These are phyloP conservation scores for Penicillium olsonii DNA, from an alignment of 2,329 filamentous ascomycete species.

Conservation along the genomic window DNA sequence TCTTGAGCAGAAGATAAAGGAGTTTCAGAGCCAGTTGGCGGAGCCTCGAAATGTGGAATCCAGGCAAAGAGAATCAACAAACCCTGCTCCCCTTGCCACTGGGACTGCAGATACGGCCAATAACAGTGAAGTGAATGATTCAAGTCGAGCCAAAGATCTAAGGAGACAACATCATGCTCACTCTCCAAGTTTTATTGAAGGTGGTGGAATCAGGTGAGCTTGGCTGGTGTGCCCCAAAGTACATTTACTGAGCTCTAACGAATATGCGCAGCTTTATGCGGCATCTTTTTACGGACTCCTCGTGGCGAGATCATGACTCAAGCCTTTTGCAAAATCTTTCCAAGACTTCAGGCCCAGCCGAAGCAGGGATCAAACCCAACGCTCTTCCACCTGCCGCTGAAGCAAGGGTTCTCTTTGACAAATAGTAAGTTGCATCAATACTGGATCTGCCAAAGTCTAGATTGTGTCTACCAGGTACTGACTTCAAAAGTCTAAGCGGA, in stretches of 20 bases:
- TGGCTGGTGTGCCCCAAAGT: neutral
- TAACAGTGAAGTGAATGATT: neutral
- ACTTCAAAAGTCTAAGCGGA: slow-evolving; percentile 11
- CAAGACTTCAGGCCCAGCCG: slow-evolving; percentile 9
- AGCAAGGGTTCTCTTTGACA: slow-evolving; percentile 18
- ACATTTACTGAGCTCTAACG: neutral
- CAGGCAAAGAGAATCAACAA: neutral
- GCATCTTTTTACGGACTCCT: slow-evolving; percentile 19
- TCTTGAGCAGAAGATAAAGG: slow-evolving; percentile 27
- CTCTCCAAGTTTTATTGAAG: slow-evolving; percentile 22
- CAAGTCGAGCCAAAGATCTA: neutral
- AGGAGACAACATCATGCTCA: neutral
- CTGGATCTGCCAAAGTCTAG: too few species aligned
- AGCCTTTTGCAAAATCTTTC: slow-evolving; percentile 18
- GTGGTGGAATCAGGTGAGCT: slow-evolving; percentile 21
- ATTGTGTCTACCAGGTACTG: neutral
- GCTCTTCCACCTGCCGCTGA: slow-evolving; percentile 14
- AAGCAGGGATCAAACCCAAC: slow-evolving; percentile 16
- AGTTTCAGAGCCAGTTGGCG: slow-evolving; percentile 2
- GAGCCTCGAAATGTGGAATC: too few species aligned
- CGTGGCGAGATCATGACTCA: slow-evolving; percentile 22
- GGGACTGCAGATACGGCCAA: neutral
- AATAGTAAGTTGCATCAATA: slow-evolving; percentile 15
- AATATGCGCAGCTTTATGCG: slow-evolving; percentile 18
- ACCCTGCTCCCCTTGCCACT: neutral